Base-by-base conservation (phyloP, 305 asterid genomes). In the Plantago coronopus region DNA sequence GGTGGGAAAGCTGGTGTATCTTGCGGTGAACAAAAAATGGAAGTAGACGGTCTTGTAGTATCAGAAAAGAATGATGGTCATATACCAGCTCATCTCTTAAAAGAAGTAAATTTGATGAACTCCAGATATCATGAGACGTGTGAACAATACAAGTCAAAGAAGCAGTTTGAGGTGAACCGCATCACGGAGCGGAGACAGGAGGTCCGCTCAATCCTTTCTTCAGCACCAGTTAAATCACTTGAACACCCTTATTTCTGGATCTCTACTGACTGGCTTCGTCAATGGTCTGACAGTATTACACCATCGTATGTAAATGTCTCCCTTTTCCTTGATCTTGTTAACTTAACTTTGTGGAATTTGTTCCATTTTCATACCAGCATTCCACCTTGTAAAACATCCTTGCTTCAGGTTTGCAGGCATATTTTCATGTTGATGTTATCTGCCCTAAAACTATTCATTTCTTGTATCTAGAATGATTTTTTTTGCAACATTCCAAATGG, bases 231-330 rank as follows among this genome's bases (percentile, higher is more conserved):
- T 57, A 77, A 57, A 61, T 81, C 88, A 50, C 80, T 71, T 48
- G 94, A 76, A 67, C 73, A 76, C 64, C 80, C 83, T 8, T 87
- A 80, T 78, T 85, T 76, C 76, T 93, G 97, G 97, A 76, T 93
- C 72, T 82, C 97, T 48, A 72, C 87, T 38, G 99, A 93, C 50
- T 93, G 97, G 97, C 93, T 93, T 73, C 97, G 96, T 58, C 99
- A 81, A 56, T 93, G 99, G 99, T 85, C 99, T 46, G 99, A 93
- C 76, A 77, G 73, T 71, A 69, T 87, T 58, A 69, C 68, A 62
- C 65, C 97, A 54, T 50, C 54, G 99, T 93, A 82, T 79, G 97
- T 75, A 62, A 19, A 66, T 20, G 46, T 61, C 11, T 54, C 59
- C 42, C 62, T 47, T 66, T 7, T 62, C 58, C 57, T 61, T 40